These are phyloP conservation scores for Colletotrichum sublineola DNA, from an alignment of 2,329 filamentous ascomycete genomes.

Conservation along the genomic window DNA sequence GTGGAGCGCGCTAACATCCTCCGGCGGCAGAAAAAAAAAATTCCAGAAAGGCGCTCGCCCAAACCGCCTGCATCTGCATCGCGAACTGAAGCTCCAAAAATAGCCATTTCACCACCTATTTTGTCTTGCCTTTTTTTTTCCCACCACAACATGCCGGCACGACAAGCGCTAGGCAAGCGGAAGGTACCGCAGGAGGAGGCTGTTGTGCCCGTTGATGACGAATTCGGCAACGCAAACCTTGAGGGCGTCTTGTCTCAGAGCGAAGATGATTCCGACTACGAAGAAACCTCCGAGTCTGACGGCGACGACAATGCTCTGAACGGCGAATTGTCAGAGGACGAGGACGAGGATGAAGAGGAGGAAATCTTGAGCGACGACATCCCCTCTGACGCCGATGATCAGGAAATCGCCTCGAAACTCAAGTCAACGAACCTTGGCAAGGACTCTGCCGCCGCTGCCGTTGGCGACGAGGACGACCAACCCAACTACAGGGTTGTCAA, in stretches of 20 bases:
- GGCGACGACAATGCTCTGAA: slow-evolving; percentile 51
- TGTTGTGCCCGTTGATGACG: slow-evolving; percentile 70
- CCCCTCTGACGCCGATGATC: slow-evolving; percentile 55
- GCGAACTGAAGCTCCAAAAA: slow-evolving; percentile 41
- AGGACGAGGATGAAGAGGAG: slow-evolving; percentile 55
- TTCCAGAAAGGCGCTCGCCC: slow-evolving; percentile 28
- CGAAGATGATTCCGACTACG: slow-evolving; percentile 70
- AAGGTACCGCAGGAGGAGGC: slow-evolving; percentile 71
- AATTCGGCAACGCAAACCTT: slow-evolving; percentile 67
- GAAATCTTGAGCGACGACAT: slow-evolving; percentile 58
- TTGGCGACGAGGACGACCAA: slow-evolving; percentile 54
- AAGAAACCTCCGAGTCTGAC: slow-evolving; percentile 56
- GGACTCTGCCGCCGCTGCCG: slow-evolving; percentile 47
- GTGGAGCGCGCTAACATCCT: slow-evolving; percentile 30
- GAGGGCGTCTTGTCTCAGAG: slow-evolving; percentile 70
- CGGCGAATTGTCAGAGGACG: slow-evolving; percentile 57
- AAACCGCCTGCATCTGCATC: slow-evolving; percentile 38
- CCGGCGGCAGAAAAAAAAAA: slow-evolving; percentile 43
- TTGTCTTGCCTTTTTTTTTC: slow-evolving; percentile 17
- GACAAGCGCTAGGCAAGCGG: slow-evolving; percentile 69
- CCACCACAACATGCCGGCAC: slow-evolving; percentile 54
- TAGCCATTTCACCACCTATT: slow-evolving; percentile 33
- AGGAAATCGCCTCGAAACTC: slow-evolving; percentile 53
- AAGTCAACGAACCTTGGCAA: slow-evolving; percentile 44
- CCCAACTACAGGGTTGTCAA: slow-evolving; percentile 71